Percentiles rank a stretch among this genome's conserved stretches.
Conservation (phyloP, 805 yeast genomes). For the Sugiyamaella boreocaroliniensis region DNA sequence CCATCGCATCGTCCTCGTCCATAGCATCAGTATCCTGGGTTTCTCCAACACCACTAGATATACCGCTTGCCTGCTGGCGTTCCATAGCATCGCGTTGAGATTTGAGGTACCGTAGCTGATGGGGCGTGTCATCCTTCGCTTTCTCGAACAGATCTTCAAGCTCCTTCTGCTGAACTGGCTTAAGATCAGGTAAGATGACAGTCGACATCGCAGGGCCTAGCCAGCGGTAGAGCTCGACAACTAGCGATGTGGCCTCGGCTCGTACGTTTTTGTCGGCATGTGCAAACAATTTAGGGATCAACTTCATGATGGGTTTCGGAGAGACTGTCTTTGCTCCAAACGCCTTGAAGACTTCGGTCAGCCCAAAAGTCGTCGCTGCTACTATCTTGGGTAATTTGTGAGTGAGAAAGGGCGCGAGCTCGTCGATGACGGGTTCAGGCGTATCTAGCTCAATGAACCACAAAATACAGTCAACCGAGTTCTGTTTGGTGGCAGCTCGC, state of each 20-base stretch:
- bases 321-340: conserved; percentile 61
- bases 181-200: conserved; percentile 60
- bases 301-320: conserved; percentile 51
- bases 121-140: conserved; percentile 32
- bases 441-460: conserved; percentile 58
- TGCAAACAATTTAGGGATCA: conserved; percentile 61
- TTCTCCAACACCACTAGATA: conserved; percentile 39
- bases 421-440: conserved; percentile 62
- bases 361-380: conserved; percentile 54
- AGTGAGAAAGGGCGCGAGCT: conserved; percentile 51
- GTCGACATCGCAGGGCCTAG: conserved; percentile 57
- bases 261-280: conserved; percentile 87
- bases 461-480: conserved; percentile 55
- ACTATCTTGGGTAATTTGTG: conserved; percentile 74
- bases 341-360: conserved; percentile 46
- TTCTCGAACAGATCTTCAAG: conserved; percentile 60
- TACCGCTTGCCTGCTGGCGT: conserved; percentile 20
- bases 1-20: conserved; percentile 56
- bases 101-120: conserved; percentile 50
- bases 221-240: conserved; percentile 68
- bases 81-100: conserved; percentile 44
- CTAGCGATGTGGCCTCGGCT: conserved; percentile 61
- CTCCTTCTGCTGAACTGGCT: conserved; percentile 89
- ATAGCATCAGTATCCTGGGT: conserved; percentile 24
- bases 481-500: conserved; percentile 65